phyloP scores from a whole-genome alignment of 805 yeast species.

The Blastobotrys parvus region DNA sequence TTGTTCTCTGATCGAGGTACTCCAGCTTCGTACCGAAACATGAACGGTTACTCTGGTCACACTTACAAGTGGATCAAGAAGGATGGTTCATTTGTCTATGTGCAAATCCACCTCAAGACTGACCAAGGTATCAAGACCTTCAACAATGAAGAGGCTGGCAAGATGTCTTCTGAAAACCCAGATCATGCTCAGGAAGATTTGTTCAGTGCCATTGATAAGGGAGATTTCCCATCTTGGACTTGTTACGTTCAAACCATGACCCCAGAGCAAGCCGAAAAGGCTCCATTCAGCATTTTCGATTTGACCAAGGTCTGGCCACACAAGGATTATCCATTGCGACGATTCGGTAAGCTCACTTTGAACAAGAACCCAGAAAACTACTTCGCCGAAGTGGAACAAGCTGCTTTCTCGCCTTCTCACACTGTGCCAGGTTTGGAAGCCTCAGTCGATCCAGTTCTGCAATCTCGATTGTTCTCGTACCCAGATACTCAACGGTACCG shows the following conservation, averaged over 20 bases:
- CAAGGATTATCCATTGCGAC: constrained; percentile 44
- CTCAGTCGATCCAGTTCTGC: constrained; percentile 69
- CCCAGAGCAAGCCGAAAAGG: constrained; percentile 38
- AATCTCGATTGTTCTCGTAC: constrained; percentile 67
- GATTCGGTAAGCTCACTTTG: constrained; percentile 46
- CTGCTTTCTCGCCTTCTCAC: constrained; percentile 66
- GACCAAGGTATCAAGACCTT: constrained; percentile 44
- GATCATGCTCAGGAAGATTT: constrained; percentile 41
- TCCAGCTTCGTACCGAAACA: constrained; percentile 44
- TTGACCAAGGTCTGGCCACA: constrained; percentile 55
- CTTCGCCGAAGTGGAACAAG: constrained; percentile 43
- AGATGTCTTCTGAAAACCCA: constrained; percentile 41
- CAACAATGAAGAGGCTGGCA: constrained; percentile 38
- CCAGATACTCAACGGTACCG: constrained; percentile 73
- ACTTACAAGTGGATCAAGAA: constrained; percentile 49
- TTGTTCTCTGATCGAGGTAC: constrained; percentile 56
- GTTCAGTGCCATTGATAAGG: constrained; percentile 39
- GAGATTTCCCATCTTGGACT: constrained; percentile 44
- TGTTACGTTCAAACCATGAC: constrained; percentile 53
- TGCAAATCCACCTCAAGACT: constrained; percentile 45
- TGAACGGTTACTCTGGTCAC: constrained; percentile 62
- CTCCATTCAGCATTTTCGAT: constrained; percentile 39
- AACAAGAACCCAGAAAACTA: constrained; percentile 51
- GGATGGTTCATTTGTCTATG: constrained; percentile 44
- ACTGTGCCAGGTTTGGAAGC: constrained; percentile 70